These are phyloP conservation scores for Domatiomyces catenatus DNA, from an alignment of 2,329 filamentous ascomycete species.

Conservation along the genomic window DNA sequence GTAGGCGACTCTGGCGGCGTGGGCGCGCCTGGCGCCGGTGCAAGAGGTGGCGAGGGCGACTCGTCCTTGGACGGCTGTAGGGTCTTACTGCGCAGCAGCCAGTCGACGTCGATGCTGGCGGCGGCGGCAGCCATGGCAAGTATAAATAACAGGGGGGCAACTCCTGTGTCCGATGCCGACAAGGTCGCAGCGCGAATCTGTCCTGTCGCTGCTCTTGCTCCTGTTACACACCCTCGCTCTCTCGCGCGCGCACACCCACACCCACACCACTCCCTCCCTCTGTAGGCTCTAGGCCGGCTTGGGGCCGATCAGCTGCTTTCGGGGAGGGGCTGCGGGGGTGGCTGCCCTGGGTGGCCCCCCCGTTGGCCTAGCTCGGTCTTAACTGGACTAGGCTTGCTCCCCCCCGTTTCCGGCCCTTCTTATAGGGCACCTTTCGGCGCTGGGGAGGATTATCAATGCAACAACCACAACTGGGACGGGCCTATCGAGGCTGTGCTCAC, in stretches of 20 bases:
- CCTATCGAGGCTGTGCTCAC: no score
- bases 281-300: not conserved
- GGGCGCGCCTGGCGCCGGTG: constrained; percentile 11
- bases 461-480: no score
- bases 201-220: not conserved
- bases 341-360: not conserved
- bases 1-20: constrained; percentile 5
- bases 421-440: not conserved
- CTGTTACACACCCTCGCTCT: not conserved
- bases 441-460: no score
- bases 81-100: constrained; percentile 68
- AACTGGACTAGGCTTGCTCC: not conserved
- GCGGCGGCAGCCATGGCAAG: constrained; percentile 47
- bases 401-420: not conserved
- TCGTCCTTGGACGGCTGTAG: constrained; percentile 9
- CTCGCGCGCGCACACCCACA: not conserved
- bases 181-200: not conserved
- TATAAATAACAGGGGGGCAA: not conserved
- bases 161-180: not conserved
- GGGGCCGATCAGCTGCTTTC: not conserved
- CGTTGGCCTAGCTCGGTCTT: not conserved
- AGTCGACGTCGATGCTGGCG: constrained; percentile 73
- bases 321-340: not conserved
- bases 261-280: not conserved
- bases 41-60: constrained; percentile 7